These are phyloP conservation scores for Zopfochytrium polystomum DNA, from an alignment of 371 early-diverging fungal genomes.

Conservation along the genomic window DNA sequence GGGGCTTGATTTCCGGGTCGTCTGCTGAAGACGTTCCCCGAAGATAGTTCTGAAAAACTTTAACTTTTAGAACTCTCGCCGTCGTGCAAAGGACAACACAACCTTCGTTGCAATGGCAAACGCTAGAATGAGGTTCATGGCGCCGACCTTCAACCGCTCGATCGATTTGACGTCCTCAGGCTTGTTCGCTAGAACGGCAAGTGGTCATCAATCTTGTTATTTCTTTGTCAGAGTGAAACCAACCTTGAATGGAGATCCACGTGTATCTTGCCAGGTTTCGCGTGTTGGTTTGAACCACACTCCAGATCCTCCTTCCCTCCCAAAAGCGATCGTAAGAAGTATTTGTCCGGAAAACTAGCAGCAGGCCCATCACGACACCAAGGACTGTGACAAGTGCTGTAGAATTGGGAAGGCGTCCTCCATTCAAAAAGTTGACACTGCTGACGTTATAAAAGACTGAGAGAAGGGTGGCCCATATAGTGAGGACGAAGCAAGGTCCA, in stretches of 20 bases:
- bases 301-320: slow-evolving; percentile 69
- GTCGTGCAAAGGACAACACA: too few relatives aligned
- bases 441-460: slow-evolving; percentile 19
- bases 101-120: slow-evolving; percentile 59
- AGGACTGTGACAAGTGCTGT: slow-evolving; percentile 34
- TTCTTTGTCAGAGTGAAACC: too few relatives aligned
- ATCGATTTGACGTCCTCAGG: too few relatives aligned
- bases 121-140: slow-evolving; percentile 70
- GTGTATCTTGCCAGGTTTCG: slow-evolving; percentile 58
- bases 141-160: slow-evolving; percentile 58
- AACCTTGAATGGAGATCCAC: slow-evolving; percentile 68
- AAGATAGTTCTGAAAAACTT: too few relatives aligned
- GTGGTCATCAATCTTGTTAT: too few relatives aligned
- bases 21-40: too few relatives aligned
- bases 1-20: too few relatives aligned
- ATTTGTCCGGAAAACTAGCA: slow-evolving; percentile 49
- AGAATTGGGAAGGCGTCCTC: slow-evolving; percentile 32
- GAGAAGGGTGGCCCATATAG: slow-evolving; percentile 24
- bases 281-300: slow-evolving; percentile 29
- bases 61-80: too few relatives aligned
- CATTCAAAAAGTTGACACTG: slow-evolving; percentile 18
- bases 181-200: too few relatives aligned
- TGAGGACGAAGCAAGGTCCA: slow-evolving; percentile 4
- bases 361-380: slow-evolving; percentile 34
- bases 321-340: slow-evolving; percentile 65